These are phyloP conservation scores for Lithohypha guttulata DNA, from an alignment of 2,329 filamentous ascomycete species.

Conservation along the genomic window DNA sequence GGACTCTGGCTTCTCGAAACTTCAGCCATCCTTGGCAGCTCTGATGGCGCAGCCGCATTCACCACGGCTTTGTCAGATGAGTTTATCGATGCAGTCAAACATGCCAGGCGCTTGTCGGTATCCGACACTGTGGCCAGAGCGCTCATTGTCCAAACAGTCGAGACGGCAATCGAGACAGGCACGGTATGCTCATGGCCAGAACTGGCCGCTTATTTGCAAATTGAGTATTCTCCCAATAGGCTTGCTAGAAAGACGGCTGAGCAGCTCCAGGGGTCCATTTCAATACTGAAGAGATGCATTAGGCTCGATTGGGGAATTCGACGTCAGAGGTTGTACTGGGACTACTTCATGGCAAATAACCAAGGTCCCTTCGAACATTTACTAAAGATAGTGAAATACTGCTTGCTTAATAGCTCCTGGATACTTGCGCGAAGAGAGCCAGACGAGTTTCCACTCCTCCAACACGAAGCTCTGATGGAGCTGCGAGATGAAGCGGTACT, in stretches of 20 bases:
- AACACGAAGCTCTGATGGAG: not conserved
- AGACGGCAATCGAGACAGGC: not conserved
- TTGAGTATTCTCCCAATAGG: not conserved
- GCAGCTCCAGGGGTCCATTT: not conserved
- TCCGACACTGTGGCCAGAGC: not conserved
- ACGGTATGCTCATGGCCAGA: conserved; percentile 1
- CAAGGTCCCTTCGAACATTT: not conserved
- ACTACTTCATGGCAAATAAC: too few relatives aligned
- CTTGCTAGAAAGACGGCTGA: not conserved
- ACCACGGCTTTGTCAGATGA: not conserved
- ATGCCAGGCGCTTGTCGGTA: not conserved
- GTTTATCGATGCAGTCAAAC: not conserved
- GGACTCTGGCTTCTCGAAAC: not conserved
- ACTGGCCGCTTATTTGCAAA: not conserved
- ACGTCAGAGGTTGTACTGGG: too few relatives aligned
- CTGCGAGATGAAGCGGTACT: conserved; percentile 11
- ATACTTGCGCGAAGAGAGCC: not conserved
- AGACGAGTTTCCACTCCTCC: not conserved
- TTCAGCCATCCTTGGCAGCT: not conserved
- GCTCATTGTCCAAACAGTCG: not conserved
- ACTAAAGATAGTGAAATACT: not conserved
- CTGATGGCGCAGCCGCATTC: not conserved
- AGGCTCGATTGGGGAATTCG: not conserved
- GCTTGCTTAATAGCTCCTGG: not conserved
- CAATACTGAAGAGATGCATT: not conserved